These are phyloP conservation scores for Malassezia obtusa DNA, from an alignment of 1,284 basidiomycete species.

Conservation along the genomic window DNA sequence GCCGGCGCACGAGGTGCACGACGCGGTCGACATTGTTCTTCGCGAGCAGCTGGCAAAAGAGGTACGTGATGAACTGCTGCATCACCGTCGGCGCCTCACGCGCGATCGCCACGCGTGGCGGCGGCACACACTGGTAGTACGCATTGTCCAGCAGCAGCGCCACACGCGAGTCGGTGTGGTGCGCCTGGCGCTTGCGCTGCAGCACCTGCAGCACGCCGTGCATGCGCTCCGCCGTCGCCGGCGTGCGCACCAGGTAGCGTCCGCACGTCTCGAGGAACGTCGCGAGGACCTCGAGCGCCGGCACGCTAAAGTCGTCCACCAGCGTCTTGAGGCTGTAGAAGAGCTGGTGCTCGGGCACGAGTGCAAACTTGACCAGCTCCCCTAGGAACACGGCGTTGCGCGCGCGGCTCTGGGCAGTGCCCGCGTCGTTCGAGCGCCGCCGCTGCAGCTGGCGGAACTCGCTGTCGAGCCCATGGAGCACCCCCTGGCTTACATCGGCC, in stretches of 20 bases:
- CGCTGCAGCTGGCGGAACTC: slow-evolving; percentile 92
- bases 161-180: slow-evolving; percentile 84
- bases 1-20: slow-evolving; percentile 76
- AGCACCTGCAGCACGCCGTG: slow-evolving; percentile 70
- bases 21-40: slow-evolving; percentile 89
- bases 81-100: slow-evolving; percentile 77
- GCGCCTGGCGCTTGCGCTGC: slow-evolving; percentile 81
- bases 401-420: slow-evolving; percentile 61
- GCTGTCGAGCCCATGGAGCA: slow-evolving; percentile 68
- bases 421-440: not conserved
- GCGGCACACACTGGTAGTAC: slow-evolving; percentile 98
- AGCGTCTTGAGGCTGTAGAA: slow-evolving; percentile 94
- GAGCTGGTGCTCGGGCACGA: slow-evolving; percentile 85
- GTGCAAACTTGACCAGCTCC: slow-evolving; percentile 85
- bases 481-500: slow-evolving; percentile 67
- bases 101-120: slow-evolving; percentile 73
- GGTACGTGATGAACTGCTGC: slow-evolving; percentile 83
- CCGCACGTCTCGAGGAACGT: slow-evolving; percentile 88
- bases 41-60: slow-evolving; percentile 79
- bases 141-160: slow-evolving; percentile 87
- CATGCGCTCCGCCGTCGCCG: slow-evolving; percentile 72
- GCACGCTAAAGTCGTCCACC: slow-evolving; percentile 82
- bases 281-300: slow-evolving; percentile 87
- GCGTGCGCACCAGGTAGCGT: slow-evolving; percentile 74
- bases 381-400: slow-evolving; percentile 86